phyloP scores from a whole-genome alignment of 2,329 filamentous ascomycete species.

The Xylariaceae sp. region DNA sequence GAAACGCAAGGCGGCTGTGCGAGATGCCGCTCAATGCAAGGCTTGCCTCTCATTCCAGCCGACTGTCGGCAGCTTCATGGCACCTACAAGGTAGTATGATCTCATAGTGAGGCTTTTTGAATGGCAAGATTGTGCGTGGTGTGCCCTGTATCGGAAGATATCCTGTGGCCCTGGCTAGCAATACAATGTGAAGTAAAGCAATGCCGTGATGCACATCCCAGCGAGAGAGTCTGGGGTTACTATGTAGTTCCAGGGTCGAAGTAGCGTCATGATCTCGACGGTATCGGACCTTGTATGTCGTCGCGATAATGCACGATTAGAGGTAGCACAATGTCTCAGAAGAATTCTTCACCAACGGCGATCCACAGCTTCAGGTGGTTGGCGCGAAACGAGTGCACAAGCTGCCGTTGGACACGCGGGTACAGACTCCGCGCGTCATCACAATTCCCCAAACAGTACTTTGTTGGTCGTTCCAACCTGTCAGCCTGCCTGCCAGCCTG shows the following conservation, averaged over 20 bases:
- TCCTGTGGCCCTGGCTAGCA: conserved; percentile 9
- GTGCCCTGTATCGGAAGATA: conserved; percentile 11
- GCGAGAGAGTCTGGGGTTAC: too few species aligned
- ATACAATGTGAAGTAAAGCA: too few species aligned
- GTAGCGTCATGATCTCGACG: background rate
- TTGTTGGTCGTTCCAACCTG: conserved; percentile 5
- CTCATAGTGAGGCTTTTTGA: conserved; percentile 18
- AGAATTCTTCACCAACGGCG: too few species aligned
- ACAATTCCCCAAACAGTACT: background rate
- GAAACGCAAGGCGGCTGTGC: conserved; percentile 25
- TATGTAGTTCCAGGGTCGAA: background rate
- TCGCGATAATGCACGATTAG: background rate
- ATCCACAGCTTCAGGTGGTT: too few species aligned
- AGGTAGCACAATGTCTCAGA: too few species aligned
- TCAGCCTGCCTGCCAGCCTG: background rate
- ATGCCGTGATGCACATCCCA: too few species aligned
- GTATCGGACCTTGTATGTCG: background rate
- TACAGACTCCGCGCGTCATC: background rate
- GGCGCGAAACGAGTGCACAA: too few species aligned
- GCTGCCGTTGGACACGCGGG: too few species aligned
- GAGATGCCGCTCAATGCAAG: conserved; percentile 23
- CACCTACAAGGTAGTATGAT: conserved; percentile 13
- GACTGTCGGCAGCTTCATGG: conserved; percentile 23
- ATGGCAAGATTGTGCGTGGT: too few species aligned
- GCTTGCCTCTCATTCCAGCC: conserved; percentile 18